Evolutionary conservation across 2,329 filamentous ascomycete species (phyloP).

Genomic region (Epichloe hybrida): DNA sequence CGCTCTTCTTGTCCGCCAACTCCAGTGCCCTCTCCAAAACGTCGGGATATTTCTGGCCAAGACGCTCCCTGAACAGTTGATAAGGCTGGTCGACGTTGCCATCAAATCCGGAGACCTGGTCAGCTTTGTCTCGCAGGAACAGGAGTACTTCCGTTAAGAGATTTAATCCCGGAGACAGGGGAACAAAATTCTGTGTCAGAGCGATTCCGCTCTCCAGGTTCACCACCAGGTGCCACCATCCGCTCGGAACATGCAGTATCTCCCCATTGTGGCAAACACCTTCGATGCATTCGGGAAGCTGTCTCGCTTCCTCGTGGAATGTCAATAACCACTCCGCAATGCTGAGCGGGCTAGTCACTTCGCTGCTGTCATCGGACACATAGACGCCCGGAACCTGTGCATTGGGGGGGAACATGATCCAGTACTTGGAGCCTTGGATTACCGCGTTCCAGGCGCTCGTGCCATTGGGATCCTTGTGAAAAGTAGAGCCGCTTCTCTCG

Average conservation of each 20-base stretch:
- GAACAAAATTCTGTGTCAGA: constrained; percentile 92
- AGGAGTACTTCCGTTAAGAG: constrained; percentile 63
- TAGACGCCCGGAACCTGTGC: constrained; percentile 76
- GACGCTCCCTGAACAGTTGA: constrained; percentile 56
- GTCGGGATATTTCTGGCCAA: constrained; percentile 50
- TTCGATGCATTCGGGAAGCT: constrained; percentile 64
- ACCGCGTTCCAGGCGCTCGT: constrained; percentile 90
- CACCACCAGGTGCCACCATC: constrained; percentile 95
- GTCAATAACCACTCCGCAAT: constrained; percentile 93
- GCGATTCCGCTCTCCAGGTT: constrained; percentile 78
- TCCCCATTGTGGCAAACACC: constrained; percentile 76
- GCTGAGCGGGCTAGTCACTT: constrained; percentile 85
- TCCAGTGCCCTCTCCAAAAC: constrained; percentile 52
- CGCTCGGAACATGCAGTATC: constrained; percentile 80
- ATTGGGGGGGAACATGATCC: constrained; percentile 91
- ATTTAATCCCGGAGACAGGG: constrained; percentile 35
- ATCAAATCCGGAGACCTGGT: constrained; percentile 79
- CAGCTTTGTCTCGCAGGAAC: constrained; percentile 69
- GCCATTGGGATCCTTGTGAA: constrained; percentile 71
- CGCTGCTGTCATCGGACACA: constrained; percentile 76
- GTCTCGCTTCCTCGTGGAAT: constrained; percentile 74
- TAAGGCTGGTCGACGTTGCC: constrained; percentile 60
- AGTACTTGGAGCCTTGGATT: constrained; percentile 82
- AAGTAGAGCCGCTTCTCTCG: constrained; percentile 76
- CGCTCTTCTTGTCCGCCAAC: constrained; percentile 48